phyloP scores from a whole-genome alignment of 2,329 filamentous ascomycete species.

The Polytolypa hystricis region DNA sequence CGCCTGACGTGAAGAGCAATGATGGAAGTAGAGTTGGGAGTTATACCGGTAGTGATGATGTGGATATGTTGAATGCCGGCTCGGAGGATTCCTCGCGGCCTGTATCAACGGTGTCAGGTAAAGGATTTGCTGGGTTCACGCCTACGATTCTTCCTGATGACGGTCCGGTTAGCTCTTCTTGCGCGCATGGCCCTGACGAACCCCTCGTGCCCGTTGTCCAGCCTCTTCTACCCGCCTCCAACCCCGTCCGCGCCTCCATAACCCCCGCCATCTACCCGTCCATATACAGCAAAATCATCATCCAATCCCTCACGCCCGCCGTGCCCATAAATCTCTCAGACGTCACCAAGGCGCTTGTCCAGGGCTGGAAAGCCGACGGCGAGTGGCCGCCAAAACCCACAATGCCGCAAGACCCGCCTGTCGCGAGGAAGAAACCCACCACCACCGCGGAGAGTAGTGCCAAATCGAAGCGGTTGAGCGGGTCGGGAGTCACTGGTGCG shows the following conservation, averaged over 20 bases:
- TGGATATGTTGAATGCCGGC: constrained; percentile 4
- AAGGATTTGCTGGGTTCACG: neutral
- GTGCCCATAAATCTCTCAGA: constrained; percentile 81
- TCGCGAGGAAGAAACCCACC: constrained; percentile 5
- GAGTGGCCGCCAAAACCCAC: constrained; percentile 71
- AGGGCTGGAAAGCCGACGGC: constrained; percentile 85
- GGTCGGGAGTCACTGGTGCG: constrained; percentile 28
- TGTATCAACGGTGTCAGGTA: constrained; percentile 12
- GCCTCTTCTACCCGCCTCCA: constrained; percentile 60
- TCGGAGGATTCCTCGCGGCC: constrained; percentile 3
- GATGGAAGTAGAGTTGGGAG: constrained; percentile 8
- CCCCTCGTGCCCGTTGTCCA: constrained; percentile 61
- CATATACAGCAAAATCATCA: constrained; percentile 81
- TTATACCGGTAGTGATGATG: constrained; percentile 7
- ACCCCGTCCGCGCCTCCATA: constrained; percentile 69
- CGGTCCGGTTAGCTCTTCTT: neutral
- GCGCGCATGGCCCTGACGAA: constrained; percentile 30
- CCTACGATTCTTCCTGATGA: constrained; percentile 20
- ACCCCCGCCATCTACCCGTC: constrained; percentile 61
- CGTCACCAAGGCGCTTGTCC: constrained; percentile 68
- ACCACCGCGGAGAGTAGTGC: neutral
- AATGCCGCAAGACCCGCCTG: constrained; percentile 21
- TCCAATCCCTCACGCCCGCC: constrained; percentile 67
- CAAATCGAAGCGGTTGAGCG: constrained; percentile 14
- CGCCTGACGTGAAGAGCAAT: constrained; percentile 3